Evolutionary conservation across 2,329 filamentous ascomycete species (phyloP), one percentile per base, ranked within the genome.

Genomic region (Phialophora verrucosa): DNA sequence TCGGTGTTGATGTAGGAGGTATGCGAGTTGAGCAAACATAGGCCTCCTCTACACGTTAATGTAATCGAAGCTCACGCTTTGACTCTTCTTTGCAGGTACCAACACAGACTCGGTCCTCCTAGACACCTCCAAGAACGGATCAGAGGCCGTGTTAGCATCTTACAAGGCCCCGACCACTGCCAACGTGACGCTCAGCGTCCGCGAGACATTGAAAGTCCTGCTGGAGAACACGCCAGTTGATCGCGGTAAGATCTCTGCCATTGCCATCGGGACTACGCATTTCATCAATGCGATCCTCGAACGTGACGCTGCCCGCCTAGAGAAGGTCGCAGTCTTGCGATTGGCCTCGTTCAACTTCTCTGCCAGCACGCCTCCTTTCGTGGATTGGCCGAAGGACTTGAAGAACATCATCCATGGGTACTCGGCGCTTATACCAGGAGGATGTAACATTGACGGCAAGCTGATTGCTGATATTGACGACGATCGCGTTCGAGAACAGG

Each of bases 241-340:
- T 8, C 70, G 73, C 0, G 67, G 75, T 0, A 69, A 76, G 47
- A 74, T 83, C 59, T 76, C 75, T 4, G 82, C 80, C 63, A 78
- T 84, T 4, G 83, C 81, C 8, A 80, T 85, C 57, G 83, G 83
- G 25, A 85, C 83, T 1, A 86, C 84, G 0, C 81, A 83, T 74
- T 84, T 84, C 65, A 79, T 84, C 59, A 84, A 85, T 68, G 70
- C 68, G 20, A 80, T 85, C 7, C 76, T 84, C 11, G 82, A 83
- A 56, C 79, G 80, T 10, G 82, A 86, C 74, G 76, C 78, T 2
- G 77, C 79, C 27, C 79, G 83, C 14, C 75, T 87, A 5, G 81
- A 81, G 11, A 78, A 78, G 58, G 84, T 87, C 6, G 84, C 83
- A 11, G 80, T 87, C 17, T 73, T 87, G 51, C 80, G 85, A 14